A percentile compares a stretch with the other conserved stretches of the same genome.
Conservation (phyloP, 805 yeast species). For the Debaryomyces hansenii region DNA sequence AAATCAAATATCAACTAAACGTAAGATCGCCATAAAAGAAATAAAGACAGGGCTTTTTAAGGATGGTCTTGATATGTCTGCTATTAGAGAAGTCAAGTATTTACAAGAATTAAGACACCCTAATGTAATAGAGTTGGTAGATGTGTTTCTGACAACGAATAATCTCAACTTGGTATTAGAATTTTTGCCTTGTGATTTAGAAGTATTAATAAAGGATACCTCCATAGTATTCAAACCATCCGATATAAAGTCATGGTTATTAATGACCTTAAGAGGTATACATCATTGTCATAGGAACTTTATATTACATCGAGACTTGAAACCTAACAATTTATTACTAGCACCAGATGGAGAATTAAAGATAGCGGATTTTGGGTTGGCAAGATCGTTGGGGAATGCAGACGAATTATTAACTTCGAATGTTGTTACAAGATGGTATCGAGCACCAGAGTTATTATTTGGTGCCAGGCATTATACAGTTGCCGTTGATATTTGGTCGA, state of each 20-base stretch:
- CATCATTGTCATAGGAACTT: constrained; percentile 94
- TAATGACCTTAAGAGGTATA: constrained; percentile 92
- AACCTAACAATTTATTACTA: constrained; percentile 85
- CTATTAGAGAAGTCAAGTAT: constrained; percentile 89
- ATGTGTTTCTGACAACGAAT: constrained; percentile 71
- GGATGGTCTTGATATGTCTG: constrained; percentile 97
- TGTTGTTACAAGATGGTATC: constrained; percentile 96
- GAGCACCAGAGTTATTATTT: constrained; percentile 66
- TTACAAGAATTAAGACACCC: constrained; percentile 70
- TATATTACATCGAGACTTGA: constrained; percentile 88
- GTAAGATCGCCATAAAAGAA: constrained; percentile 88
- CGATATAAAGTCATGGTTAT: constrained; percentile 89
- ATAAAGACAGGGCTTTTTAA: constrained; percentile 92
- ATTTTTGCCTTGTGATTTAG: constrained; percentile 84
- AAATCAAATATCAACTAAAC: constrained; percentile 49
- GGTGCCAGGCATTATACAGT: constrained; percentile 46
- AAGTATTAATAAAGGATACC: constrained; percentile 81
- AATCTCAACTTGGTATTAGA: constrained; percentile 87
- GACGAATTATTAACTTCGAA: constrained; percentile 81
- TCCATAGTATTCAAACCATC: constrained; percentile 75
- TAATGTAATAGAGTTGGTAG: constrained; percentile 84
- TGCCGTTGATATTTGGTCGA: constrained; percentile 47
- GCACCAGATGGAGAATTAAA: constrained; percentile 88
- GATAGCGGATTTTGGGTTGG: constrained; percentile 96
- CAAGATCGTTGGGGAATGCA: constrained; percentile 75